A percentile compares a stretch with the other conserved stretches of the same genome.
phyloP scores from a whole-genome alignment of 768 basidiomycete species.

The Gelatoporia subvermispora region DNA sequence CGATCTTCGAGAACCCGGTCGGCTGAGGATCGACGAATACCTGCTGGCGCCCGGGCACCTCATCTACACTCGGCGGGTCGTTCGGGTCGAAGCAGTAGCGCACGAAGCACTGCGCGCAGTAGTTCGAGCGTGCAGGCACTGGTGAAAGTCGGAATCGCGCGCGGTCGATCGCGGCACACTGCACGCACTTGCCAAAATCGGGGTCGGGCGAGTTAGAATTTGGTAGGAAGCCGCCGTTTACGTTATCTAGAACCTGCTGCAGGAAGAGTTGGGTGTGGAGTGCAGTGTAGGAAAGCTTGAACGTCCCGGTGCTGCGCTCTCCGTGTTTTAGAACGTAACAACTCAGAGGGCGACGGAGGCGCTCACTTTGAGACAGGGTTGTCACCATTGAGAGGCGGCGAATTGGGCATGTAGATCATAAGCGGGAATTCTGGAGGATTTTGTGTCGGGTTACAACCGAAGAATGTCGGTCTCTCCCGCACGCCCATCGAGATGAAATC shows the following conservation, averaged over 20 bases:
- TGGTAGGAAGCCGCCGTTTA: slow-evolving; percentile 55
- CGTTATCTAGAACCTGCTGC: slow-evolving; percentile 53
- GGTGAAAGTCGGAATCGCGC: slow-evolving; percentile 14
- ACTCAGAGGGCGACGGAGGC: not conserved
- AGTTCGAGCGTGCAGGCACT: slow-evolving; percentile 15
- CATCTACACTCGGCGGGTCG: slow-evolving; percentile 14
- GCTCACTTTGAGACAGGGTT: slow-evolving; percentile 62
- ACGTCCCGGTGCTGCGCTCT: slow-evolving; percentile 45
- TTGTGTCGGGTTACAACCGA: slow-evolving; percentile 61
- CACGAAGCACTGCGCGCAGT: slow-evolving; percentile 23
- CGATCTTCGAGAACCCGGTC: slow-evolving; percentile 38
- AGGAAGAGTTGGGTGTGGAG: slow-evolving; percentile 54
- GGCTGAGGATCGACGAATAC: slow-evolving; percentile 53
- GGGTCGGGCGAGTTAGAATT: slow-evolving; percentile 51
- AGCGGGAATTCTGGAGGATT: slow-evolving; percentile 56
- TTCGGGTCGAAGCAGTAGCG: slow-evolving; percentile 27
- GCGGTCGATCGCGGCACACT: slow-evolving; percentile 54
- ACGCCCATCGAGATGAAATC: slow-evolving; percentile 56
- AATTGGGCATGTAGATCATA: slow-evolving; percentile 72
- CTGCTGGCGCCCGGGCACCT: slow-evolving; percentile 34
- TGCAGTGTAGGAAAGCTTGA: slow-evolving; percentile 54
- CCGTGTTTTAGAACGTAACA: slow-evolving; percentile 7
- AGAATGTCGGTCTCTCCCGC: slow-evolving; percentile 65
- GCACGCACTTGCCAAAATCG: slow-evolving; percentile 56
- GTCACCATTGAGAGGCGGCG: slow-evolving; percentile 61